Evolutionary conservation across 108 stramenopile genomes (phyloP).

Genomic region (Cyclotella baltica): DNA sequence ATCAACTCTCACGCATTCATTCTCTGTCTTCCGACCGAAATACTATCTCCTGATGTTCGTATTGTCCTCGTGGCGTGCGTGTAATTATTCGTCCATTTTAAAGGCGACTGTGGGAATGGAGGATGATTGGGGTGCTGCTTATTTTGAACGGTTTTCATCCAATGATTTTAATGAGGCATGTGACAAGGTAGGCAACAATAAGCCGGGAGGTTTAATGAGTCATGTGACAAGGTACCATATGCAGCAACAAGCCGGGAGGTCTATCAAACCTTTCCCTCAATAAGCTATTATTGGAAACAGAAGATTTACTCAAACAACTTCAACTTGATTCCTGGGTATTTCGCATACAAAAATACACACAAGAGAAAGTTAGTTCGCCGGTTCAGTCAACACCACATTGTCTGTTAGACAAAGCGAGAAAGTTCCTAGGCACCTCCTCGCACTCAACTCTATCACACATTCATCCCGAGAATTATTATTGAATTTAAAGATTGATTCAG

Average conservation of each 20-base stretch:
- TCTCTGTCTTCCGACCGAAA: slow-evolving; percentile 54
- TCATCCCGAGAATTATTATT: too few species aligned
- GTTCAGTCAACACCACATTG: slow-evolving; percentile 49
- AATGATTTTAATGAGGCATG: background rate
- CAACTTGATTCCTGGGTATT: slow-evolving; percentile 65
- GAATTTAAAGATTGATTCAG: too few species aligned
- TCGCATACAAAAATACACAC: slow-evolving; percentile 17
- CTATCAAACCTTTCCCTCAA: slow-evolving; percentile 29
- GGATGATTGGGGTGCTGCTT: slow-evolving; percentile 78
- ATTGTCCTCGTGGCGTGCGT: slow-evolving; percentile 86
- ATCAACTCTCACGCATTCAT: slow-evolving; percentile 55
- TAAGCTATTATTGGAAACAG: slow-evolving; percentile 54
- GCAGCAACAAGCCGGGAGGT: too few species aligned
- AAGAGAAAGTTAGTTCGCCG: slow-evolving; percentile 43
- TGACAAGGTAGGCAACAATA: background rate
- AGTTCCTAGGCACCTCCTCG: slow-evolving; percentile 4
- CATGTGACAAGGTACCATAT: too few species aligned
- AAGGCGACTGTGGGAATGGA: slow-evolving; percentile 73
- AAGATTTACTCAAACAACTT: slow-evolving; percentile 39
- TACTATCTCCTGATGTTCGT: slow-evolving; percentile 87
- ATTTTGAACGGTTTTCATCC: slow-evolving; percentile 66
- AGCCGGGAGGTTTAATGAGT: too few species aligned
- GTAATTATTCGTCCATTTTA: slow-evolving; percentile 76
- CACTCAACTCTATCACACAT: slow-evolving; percentile 48
- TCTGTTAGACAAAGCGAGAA: slow-evolving; percentile 39